Base-by-base conservation (phyloP, 164 flowering plant genomes). In the Chimonanthus salicifolius region DNA sequence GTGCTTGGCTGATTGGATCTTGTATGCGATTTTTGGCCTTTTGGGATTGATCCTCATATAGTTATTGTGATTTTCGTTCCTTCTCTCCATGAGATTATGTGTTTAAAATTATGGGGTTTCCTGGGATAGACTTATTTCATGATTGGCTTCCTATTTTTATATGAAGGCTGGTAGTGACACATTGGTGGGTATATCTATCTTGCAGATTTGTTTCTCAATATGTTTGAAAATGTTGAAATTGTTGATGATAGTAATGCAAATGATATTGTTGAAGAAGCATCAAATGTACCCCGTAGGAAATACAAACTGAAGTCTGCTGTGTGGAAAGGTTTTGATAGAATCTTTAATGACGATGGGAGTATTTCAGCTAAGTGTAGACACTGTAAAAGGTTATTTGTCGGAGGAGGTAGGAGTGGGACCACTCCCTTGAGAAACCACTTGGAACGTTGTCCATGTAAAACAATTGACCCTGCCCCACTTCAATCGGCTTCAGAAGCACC, bases 291-390 rank as follows among this genome's bases (percentile, higher is more conserved):
- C 7, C 15, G 33, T 48, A 48, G 48, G 20, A 47, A 47, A 16
- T 11, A 87, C 82, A 86, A 92, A 83, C 74, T 89, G 81, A 94
- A 89, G 47, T 94, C 97, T 69, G 83, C 85, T 51, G 97, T 92
- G 2, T 92, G 98, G 98, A 87, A 89, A 76, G 90, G 91, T 79
- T 92, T 91, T 78, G 93, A 92, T 75, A 85, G 92, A 78, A 83
- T 92, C 2, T 47, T 8, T 64, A 86, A 84, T 75, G 88, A 83
- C 75, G 88, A 83, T 71, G 94, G 88, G 9, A 76, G 77, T 5
- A 87, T 89, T 58, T 83, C 84, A 72, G 95, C 98, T 58, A 88
- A 88, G 63, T 92, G 98, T 78, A 78, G 85, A 7, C 94, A 90
- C 67, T 94, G 95, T 71, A 86, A 84, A 74, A 92, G 86, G 85